Evolutionary conservation across 306 rosid species (phyloP).

Genomic region (Biancaea sappan): DNA sequence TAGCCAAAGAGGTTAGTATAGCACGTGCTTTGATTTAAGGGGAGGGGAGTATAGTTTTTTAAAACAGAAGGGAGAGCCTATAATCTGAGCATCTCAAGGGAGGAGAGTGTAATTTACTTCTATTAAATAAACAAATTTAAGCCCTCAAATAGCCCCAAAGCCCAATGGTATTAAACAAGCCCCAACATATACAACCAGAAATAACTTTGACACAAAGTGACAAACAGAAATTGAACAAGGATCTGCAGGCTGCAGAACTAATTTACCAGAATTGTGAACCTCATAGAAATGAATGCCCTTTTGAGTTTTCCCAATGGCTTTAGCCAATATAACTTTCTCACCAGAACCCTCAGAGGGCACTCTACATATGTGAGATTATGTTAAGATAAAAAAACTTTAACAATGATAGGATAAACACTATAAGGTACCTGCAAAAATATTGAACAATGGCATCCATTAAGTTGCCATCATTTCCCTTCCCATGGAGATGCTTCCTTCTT

Average conservation of each 20-base stretch:
- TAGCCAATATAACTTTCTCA: background rate
- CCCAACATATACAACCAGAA: background rate
- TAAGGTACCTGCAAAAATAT: constrained; percentile 67
- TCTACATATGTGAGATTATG: background rate
- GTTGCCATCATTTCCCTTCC: constrained; percentile 62
- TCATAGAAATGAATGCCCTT: constrained; percentile 9
- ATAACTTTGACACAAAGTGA: background rate
- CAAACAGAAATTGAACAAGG: background rate
- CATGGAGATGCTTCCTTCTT: constrained; percentile 71
- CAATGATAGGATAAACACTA: background rate
- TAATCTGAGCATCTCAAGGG: too few relatives aligned
- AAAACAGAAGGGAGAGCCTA: too few relatives aligned
- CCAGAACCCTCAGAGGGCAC: constrained; percentile 18
- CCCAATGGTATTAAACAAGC: background rate
- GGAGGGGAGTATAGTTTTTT: too few relatives aligned
- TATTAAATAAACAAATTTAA: constrained; percentile 21
- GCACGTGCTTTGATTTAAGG: too few relatives aligned
- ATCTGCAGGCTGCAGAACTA: constrained; percentile 7
- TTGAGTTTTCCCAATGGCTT: background rate
- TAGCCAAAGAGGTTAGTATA: too few relatives aligned
- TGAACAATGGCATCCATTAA: constrained; percentile 66
- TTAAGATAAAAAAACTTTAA: background rate
- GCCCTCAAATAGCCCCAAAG: constrained; percentile 9
- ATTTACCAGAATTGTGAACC: constrained; percentile 16
- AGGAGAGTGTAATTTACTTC: too few relatives aligned